Evolutionary conservation across 441 rosid genomes (phyloP).

Genomic region (Gossypium gossypioides): DNA sequence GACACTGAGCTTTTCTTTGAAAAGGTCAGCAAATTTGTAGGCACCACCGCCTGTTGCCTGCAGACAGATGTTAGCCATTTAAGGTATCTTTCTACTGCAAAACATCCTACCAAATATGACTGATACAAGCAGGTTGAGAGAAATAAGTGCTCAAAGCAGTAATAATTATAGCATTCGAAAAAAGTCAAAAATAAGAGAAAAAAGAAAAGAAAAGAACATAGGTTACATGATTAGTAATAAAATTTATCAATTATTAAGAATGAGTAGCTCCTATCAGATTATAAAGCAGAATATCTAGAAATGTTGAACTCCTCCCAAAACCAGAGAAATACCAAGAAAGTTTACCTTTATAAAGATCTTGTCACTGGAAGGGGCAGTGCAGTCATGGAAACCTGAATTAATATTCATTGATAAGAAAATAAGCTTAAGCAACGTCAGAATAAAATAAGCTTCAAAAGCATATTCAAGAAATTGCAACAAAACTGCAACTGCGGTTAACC

Average conservation of each 20-base stretch:
- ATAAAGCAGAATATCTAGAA: not conserved
- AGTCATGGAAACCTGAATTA: constrained; percentile 50
- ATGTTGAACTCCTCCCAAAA: not conserved
- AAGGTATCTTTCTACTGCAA: not conserved
- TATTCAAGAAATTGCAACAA: not conserved
- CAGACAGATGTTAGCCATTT: constrained; percentile 9
- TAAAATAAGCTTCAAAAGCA: not conserved
- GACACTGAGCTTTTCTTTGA: constrained; percentile 80
- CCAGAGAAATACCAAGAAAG: not conserved
- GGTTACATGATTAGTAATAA: not conserved
- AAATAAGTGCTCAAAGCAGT: not conserved
- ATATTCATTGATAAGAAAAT: constrained; percentile 23
- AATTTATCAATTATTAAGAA: not conserved
- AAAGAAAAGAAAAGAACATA: not conserved
- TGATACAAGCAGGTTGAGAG: not conserved
- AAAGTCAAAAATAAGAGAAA: not conserved
- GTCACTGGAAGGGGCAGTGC: constrained; percentile 22
- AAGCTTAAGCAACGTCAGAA: not conserved
- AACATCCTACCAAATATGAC: not conserved
- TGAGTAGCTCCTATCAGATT: not conserved
- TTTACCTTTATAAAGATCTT: constrained; percentile 57
- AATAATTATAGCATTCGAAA: not conserved
- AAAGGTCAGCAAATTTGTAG: constrained; percentile 80
- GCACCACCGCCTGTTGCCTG: constrained; percentile 92
- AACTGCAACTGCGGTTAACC: not conserved